Conservation (phyloP, 192 early-diverging fungal species). For the Entomortierella lignicola region DNA sequence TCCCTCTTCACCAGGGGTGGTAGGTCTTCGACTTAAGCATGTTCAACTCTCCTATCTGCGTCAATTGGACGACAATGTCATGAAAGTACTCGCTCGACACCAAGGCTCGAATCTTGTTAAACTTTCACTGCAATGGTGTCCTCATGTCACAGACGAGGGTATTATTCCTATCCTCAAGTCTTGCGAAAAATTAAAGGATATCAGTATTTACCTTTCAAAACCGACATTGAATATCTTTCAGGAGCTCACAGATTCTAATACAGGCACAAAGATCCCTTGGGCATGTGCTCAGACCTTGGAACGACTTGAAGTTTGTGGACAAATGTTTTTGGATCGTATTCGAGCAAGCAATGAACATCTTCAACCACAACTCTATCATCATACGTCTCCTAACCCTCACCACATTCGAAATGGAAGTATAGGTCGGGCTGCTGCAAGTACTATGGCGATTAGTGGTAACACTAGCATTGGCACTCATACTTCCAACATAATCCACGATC, state of each 20-base stretch:
- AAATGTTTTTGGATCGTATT: constrained; percentile 45
- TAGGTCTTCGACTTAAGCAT: constrained; percentile 22
- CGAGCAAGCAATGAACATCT: constrained; percentile 36
- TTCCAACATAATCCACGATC: constrained; percentile 24
- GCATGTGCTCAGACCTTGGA: constrained; percentile 37
- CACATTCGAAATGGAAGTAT: constrained; percentile 15
- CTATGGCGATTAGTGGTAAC: constrained; percentile 1
- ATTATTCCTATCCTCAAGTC: constrained; percentile 27
- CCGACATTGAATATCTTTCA: constrained; percentile 30
- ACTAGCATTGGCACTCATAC: background rate
- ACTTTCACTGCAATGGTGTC: constrained; percentile 43
- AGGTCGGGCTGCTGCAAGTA: background rate
- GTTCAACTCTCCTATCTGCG: constrained; percentile 37
- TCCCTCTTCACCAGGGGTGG: background rate
- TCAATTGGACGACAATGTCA: constrained; percentile 34
- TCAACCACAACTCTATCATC: constrained; percentile 50
- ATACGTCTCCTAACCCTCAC: constrained; percentile 44
- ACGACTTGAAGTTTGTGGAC: constrained; percentile 38
- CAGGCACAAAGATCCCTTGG: constrained; percentile 17
- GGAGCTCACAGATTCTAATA: background rate
- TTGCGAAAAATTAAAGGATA: constrained; percentile 29
- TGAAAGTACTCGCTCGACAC: constrained; percentile 13
- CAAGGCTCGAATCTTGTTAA: constrained; percentile 28
- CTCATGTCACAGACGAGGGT: constrained; percentile 42
- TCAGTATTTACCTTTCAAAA: constrained; percentile 37